Percentiles rank a stretch among this genome's conserved stretches.
Evolutionary conservation across 2,329 filamentous ascomycete genomes (phyloP).

Genomic region (Hortaea werneckii): DNA sequence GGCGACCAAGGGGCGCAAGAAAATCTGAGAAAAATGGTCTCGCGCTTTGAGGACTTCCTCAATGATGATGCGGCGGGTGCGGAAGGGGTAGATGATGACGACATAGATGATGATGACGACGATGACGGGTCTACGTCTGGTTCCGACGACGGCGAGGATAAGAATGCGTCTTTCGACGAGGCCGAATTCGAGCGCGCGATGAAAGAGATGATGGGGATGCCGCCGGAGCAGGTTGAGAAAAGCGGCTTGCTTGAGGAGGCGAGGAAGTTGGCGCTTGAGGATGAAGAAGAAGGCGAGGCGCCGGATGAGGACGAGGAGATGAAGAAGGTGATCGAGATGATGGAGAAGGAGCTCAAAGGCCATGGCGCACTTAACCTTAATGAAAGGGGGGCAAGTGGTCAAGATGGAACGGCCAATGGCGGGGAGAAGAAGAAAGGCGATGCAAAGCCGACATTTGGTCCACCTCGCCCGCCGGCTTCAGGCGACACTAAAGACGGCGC

Average conservation of each 20-base stretch:
- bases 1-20: constrained; percentile 59
- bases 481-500: constrained; percentile 7
- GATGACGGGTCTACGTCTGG: constrained; percentile 27
- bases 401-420: too few species aligned
- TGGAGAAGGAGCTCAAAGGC: constrained; percentile 62
- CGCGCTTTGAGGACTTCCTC: constrained; percentile 84
- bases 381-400: constrained; percentile 19
- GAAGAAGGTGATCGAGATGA: constrained; percentile 52
- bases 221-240: constrained; percentile 30
- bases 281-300: constrained; percentile 34
- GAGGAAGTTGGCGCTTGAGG: constrained; percentile 25
- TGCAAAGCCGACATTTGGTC: constrained; percentile 18
- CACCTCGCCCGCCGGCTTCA: constrained; percentile 19
- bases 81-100: constrained; percentile 62
- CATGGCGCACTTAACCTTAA: constrained; percentile 50
- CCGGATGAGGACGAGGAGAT: constrained; percentile 52
- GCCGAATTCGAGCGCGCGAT: constrained; percentile 78
- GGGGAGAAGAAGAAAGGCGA: background rate
- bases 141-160: constrained; percentile 55
- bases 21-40: constrained; percentile 82
- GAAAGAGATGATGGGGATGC: constrained; percentile 78
- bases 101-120: constrained; percentile 51
- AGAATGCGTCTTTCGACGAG: constrained; percentile 68
- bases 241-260: constrained; percentile 26
- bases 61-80: constrained; percentile 73